Percentiles rank a stretch among this genome's conserved stretches.
These are phyloP conservation scores for Trypanosoma vivax DNA, from an alignment of 208 protist species.

Conservation along the genomic window DNA sequence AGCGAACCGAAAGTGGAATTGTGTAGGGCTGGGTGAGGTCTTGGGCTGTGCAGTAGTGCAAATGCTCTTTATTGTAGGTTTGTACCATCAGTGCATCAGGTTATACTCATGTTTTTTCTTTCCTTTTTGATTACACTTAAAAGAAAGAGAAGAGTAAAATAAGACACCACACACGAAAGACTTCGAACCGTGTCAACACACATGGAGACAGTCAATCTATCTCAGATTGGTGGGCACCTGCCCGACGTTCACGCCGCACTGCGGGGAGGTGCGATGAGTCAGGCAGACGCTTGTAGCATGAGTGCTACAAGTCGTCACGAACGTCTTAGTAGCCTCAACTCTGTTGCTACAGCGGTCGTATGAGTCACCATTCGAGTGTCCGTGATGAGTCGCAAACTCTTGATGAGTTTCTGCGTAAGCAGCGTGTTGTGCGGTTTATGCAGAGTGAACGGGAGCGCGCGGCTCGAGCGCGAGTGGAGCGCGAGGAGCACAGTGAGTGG, in stretches of 20 bases:
- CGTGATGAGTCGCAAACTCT: conserved; percentile 67
- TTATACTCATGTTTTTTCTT: too few relatives aligned
- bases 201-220: too few relatives aligned
- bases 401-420: conserved; percentile 77
- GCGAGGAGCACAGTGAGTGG: conserved; percentile 72
- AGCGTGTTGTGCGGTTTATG: conserved; percentile 82
- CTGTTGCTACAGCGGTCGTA: conserved; percentile 55
- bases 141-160: neutral
- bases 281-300: neutral
- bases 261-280: neutral
- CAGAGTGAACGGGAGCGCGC: conserved; percentile 74
- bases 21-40: too few relatives aligned
- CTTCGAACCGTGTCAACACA: too few relatives aligned
- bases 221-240: too few relatives aligned
- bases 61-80: too few relatives aligned
- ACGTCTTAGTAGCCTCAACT: conserved; percentile 35
- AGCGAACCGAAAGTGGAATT: too few relatives aligned
- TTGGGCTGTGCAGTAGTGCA: too few relatives aligned
- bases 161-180: neutral
- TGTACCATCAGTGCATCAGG: too few relatives aligned
- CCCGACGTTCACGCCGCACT: neutral
- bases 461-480: conserved; percentile 50
- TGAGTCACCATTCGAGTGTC: conserved; percentile 64
- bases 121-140: too few relatives aligned
- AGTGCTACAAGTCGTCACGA: conserved; percentile 10